phyloP scores from a whole-genome alignment of 1,284 basidiomycete genomes.

The Rhodotorula sp. region DNA sequence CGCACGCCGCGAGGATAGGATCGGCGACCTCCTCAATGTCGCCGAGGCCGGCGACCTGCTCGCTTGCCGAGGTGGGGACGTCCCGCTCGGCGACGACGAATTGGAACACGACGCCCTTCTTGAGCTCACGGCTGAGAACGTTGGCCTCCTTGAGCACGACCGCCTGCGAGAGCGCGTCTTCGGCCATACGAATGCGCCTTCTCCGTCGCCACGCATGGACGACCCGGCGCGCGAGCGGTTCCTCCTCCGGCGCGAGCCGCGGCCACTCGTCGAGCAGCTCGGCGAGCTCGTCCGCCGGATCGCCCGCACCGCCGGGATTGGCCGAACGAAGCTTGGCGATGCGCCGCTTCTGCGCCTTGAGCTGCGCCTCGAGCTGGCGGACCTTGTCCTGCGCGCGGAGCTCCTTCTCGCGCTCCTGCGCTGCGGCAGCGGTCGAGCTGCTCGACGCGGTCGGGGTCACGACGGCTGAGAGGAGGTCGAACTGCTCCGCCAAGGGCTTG shows the following conservation, averaged over 20 bases:
- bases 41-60: conserved; percentile 77
- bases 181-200: conserved; percentile 86
- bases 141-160: conserved; percentile 92
- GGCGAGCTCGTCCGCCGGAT: conserved; percentile 15
- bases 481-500: conserved; percentile 7
- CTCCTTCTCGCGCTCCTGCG: conserved; percentile 63
- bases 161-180: conserved; percentile 79
- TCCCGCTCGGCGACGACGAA: conserved; percentile 74
- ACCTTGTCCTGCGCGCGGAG: conserved; percentile 87
- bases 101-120: conserved; percentile 85
- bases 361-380: conserved; percentile 73
- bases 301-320: neutral
- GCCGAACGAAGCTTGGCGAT: conserved; percentile 57
- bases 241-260: conserved; percentile 61
- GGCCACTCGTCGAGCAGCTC: conserved; percentile 31
- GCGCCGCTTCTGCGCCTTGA: conserved; percentile 58
- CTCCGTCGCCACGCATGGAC: conserved; percentile 81
- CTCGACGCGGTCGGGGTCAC: conserved; percentile 20
- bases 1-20: conserved; percentile 66
- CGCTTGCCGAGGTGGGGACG: conserved; percentile 77
- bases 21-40: conserved; percentile 92
- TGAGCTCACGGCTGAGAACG: conserved; percentile 82
- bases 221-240: conserved; percentile 72
- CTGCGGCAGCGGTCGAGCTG: conserved; percentile 52
- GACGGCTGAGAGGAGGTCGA: conserved; percentile 19